These are phyloP conservation scores for Candida germanica DNA, from an alignment of 805 yeast species.

Conservation along the genomic window DNA sequence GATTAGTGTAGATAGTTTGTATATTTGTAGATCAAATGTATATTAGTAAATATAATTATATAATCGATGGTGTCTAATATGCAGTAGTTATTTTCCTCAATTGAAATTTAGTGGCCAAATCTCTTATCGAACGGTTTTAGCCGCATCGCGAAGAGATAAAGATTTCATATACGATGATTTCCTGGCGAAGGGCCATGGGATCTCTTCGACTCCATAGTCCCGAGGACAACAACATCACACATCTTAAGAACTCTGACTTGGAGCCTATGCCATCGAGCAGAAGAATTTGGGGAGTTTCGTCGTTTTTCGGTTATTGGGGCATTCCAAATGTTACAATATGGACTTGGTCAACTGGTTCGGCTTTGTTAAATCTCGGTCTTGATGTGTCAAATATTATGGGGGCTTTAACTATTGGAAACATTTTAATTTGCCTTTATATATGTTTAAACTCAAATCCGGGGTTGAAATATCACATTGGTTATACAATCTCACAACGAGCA, in stretches of 20 bases:
- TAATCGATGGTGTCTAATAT: constrained; percentile 1
- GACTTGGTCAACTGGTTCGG: constrained; percentile 43
- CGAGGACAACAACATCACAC: constrained; percentile 7
- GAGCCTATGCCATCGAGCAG: constrained; percentile 44
- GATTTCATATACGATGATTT: not conserved
- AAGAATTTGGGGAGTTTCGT: constrained; percentile 45
- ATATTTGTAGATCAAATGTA: not conserved
- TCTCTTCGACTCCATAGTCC: constrained; percentile 1
- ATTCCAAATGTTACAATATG: constrained; percentile 42
- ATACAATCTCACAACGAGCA: constrained; percentile 41
- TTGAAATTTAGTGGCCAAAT: too few relatives aligned
- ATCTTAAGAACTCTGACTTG: constrained; percentile 36
- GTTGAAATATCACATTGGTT: constrained; percentile 48
- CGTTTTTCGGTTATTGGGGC: constrained; percentile 44
- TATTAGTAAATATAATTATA: not conserved
- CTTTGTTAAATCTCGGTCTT: constrained; percentile 44
- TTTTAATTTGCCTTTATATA: constrained; percentile 42
- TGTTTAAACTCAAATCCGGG: constrained; percentile 49
- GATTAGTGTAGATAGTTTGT: not conserved
- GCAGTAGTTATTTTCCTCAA: too few relatives aligned
- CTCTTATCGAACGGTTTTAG: not conserved
- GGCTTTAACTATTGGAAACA: constrained; percentile 44
- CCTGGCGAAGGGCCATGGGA: not conserved
- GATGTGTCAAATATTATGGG: constrained; percentile 46
- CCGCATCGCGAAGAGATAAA: not conserved